Base-by-base conservation (phyloP, 257 asterid species). In the Fraxinus cuspidata region DNA sequence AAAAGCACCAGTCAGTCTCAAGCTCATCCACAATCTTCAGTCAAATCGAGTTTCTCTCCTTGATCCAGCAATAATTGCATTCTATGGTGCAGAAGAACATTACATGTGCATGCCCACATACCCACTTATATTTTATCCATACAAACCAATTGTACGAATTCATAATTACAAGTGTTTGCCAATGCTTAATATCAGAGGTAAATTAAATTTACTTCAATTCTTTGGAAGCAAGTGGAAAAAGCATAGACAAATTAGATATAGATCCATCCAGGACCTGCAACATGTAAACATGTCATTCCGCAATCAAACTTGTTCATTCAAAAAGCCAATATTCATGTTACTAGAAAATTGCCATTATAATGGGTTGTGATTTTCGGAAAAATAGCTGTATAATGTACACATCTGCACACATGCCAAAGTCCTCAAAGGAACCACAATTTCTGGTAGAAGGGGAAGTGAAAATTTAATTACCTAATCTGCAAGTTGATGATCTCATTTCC, bases 401-500 rank as follows among this genome's bases (percentile, higher is more conserved):
- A 37, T 29, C 27, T 29, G 29, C 27, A 58, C 42, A 63, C 37
- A 44, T 38, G 68, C 16, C 49, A 63, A 69, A 73, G 25, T 38
- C 31, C 13, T 53, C 18, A 23, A 65, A 21, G 73, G 21, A 70
- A 38, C 56, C n/a, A 32, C 53, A 75, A 56, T 25, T 74, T 42
- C 75, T 18, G 15, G 5, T 7, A 35, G 74, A 58, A 78, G 72
- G 72, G 69, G 51, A 72, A 10, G 40, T 29, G 56, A 60, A 79
- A 77, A 21, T n/a, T 38, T 51, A 67, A 67, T 60, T 81, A 93
- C 98, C 97, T 92, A 88, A 92, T 85, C 79, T 88, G 95, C 34
- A 96, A 90, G 86, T 86, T 87, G 87, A 92, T 85, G 83, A 88
- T 79, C 81, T 83, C 84, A 79, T 90, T 83, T 49, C 97, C 97